Evolutionary conservation across 164 flowering plant species (phyloP).

Genomic region (Piper longum): DNA sequence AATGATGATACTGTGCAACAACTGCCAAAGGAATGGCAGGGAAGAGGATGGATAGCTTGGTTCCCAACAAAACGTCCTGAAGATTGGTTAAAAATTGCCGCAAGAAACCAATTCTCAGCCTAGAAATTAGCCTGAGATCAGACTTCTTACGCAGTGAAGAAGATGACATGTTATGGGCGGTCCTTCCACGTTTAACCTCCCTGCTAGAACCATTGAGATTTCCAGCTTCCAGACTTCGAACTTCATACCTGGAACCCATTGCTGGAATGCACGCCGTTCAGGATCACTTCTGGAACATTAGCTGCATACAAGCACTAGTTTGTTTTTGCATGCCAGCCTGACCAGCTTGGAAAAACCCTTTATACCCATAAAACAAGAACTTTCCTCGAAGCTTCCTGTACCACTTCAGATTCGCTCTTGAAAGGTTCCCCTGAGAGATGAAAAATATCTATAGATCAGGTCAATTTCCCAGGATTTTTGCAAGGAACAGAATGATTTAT

Average conservation of each 20-base stretch:
- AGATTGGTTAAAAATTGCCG: constrained; percentile 26
- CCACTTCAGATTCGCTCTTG: neutral
- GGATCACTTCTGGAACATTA: no score
- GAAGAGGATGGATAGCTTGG: constrained; percentile 46
- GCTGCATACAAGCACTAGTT: no score
- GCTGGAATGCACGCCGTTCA: neutral
- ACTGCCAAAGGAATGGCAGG: constrained; percentile 43
- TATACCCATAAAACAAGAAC: neutral
- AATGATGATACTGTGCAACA: constrained; percentile 19
- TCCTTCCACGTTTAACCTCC: constrained; percentile 9
- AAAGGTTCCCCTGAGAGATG: no score
- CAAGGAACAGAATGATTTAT: no score
- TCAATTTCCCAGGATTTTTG: no score
- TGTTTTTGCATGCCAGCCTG: neutral
- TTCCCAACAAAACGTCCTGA: constrained; percentile 41
- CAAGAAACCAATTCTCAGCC: constrained; percentile 15
- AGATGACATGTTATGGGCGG: constrained; percentile 27
- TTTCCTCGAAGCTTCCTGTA: neutral
- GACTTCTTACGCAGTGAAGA: constrained; percentile 30
- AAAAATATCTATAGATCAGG: no score
- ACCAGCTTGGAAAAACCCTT: neutral
- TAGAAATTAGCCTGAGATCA: constrained; percentile 18
- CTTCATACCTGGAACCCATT: constrained; percentile 7
- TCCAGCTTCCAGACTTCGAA: constrained; percentile 7
- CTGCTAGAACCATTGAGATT: constrained; percentile 10